Percentiles rank a stretch among this genome's conserved stretches.
These are phyloP conservation scores for Dryadomyces quercivorus DNA, from an alignment of 2,329 filamentous ascomycete genomes.

Conservation along the genomic window DNA sequence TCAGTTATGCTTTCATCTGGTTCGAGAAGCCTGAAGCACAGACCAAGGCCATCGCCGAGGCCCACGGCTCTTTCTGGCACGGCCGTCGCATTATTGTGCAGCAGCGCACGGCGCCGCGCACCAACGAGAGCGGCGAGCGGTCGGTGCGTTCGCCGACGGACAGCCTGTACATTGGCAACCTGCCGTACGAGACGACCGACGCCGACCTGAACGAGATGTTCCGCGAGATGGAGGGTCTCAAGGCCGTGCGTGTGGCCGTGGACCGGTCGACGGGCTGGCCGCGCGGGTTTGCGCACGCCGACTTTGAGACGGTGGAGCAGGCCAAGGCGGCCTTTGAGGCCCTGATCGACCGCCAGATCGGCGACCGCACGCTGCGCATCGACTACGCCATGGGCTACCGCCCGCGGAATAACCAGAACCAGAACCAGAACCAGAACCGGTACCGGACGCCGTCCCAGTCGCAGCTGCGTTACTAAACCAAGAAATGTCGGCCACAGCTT, in stretches of 20 bases:
- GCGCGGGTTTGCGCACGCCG: conserved; percentile 73
- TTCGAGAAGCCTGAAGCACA: conserved; percentile 14
- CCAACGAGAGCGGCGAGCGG: not conserved
- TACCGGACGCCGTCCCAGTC: no score
- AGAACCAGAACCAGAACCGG: no score
- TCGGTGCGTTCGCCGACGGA: conserved; percentile 12
- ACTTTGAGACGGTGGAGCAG: conserved; percentile 58
- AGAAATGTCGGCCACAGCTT: not conserved
- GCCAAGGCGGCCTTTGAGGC: conserved; percentile 47
- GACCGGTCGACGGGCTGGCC: conserved; percentile 71
- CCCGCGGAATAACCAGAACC: no score
- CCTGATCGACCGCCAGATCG: conserved; percentile 46
- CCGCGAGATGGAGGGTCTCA: conserved; percentile 53
- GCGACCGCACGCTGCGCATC: conserved; percentile 51
- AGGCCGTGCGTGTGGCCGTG: conserved; percentile 70
- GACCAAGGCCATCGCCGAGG: conserved; percentile 15
- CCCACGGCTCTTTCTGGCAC: conserved; percentile 25
- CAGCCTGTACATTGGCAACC: conserved; percentile 68
- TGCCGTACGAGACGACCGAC: conserved; percentile 78
- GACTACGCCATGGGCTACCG: conserved; percentile 33
- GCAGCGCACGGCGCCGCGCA: conserved; percentile 7
- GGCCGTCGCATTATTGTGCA: conserved; percentile 21
- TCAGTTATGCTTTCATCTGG: conserved; percentile 22
- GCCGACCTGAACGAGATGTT: conserved; percentile 71
- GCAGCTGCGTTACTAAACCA: not conserved